Base-by-base conservation (phyloP, 495 filamentous ascomycete species). In the Penicillium psychrofluorescens region DNA sequence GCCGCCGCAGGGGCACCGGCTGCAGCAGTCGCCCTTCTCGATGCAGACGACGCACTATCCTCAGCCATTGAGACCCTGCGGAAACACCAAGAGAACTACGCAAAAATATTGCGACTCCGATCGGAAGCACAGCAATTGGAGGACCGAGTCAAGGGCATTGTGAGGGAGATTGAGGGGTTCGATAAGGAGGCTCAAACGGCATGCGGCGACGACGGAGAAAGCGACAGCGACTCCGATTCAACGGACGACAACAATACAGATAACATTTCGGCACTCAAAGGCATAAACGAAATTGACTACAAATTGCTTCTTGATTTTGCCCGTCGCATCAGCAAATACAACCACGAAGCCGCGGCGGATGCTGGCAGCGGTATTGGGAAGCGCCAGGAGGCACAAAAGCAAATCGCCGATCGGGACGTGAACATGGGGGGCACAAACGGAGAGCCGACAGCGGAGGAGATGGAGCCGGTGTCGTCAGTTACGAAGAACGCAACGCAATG, bases 261-360 rank as follows among this genome's bases (percentile, higher is more conserved):
- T 1, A 45, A 41, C 27, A 43, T 41, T 11, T 12, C 29, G 1
- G 16, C 35, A 4, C 16, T 45, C 1, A 51, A 44, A 9, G 41
- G 29, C 16, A 52, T 43, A 11, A 66, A 67, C 35, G 68, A 70
- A 38, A 63, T 74, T 6, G 70, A 74, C 15, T 74, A 72, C 46
- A 58, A 55, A 16, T 40, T 71, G 2, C 53, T 74, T 0, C 50
- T 74, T 16, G 66, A 71, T 32, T 74, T 74, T 42, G 70, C 70
- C 11, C 64, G 67, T 12, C 58, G 68, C 14, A 74, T 74, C 33
- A 70, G 68, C 58, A 71, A 71, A 46, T 72, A 72, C 42, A 74
- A 74, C 37, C 60, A 66, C 28, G 58, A 70, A 52, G 70, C 70
- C 2, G 70, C 68, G 34, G 63, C 66, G 8, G 68, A 74, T 49